Percentiles rank a stretch among this genome's conserved stretches.
These are phyloP conservation scores for Golubevia sp. DNA, from an alignment of 1,284 basidiomycete species.

Conservation along the genomic window DNA sequence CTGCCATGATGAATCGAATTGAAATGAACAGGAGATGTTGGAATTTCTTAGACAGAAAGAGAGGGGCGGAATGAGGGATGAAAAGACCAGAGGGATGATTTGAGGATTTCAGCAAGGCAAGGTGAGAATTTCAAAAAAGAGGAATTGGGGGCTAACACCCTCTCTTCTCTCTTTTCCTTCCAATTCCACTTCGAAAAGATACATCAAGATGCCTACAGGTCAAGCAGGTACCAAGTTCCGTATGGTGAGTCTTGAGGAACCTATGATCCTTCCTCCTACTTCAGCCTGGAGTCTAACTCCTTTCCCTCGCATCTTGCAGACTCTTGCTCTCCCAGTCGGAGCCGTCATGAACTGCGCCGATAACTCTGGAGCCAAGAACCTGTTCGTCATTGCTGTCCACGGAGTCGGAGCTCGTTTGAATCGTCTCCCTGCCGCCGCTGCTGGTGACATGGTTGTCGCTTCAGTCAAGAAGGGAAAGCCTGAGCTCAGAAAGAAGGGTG, in stretches of 20 bases:
- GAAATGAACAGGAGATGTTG: no score
- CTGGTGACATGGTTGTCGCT: slow-evolving; percentile 98
- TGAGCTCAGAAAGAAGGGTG: slow-evolving; percentile 98
- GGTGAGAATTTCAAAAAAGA: no score
- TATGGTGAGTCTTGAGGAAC: slow-evolving; percentile 63
- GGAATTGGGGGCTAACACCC: no score
- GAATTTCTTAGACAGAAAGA: no score
- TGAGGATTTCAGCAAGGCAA: no score
- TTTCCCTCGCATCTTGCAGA: slow-evolving; percentile 5
- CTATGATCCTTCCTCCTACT: slow-evolving; percentile 56
- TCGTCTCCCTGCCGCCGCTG: slow-evolving; percentile 95
- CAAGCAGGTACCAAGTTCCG: slow-evolving; percentile 92
- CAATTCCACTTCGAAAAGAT: no score
- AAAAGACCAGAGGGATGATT: no score
- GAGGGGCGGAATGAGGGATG: no score
- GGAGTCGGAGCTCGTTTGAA: slow-evolving; percentile 95
- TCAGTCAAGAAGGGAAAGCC: slow-evolving; percentile 99
- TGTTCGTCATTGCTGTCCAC: slow-evolving; percentile 86
- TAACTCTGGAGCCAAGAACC: slow-evolving; percentile 98
- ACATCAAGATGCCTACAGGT: slow-evolving; percentile 13
- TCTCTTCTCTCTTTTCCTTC: no score
- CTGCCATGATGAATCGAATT: no score
- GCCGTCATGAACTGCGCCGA: slow-evolving; percentile 99
- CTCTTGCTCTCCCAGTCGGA: slow-evolving; percentile 81
- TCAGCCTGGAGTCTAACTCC: neutral